phyloP scores from a whole-genome alignment of 441 rosid genomes.

The Syzygium syzygioides region DNA sequence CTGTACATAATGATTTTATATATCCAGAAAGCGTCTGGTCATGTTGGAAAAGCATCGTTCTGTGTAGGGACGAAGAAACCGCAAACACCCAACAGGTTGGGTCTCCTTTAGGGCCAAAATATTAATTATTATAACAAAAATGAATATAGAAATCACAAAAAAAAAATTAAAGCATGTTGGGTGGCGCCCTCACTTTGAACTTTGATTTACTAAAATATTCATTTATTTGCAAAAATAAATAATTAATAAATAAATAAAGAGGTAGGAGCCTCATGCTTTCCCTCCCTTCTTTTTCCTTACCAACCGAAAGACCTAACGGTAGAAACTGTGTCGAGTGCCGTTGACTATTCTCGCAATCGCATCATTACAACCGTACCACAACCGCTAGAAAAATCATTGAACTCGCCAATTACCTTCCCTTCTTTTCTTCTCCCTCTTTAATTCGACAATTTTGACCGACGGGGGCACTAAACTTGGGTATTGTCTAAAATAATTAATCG shows the following conservation, averaged over 20 bases:
- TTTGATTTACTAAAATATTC: background rate
- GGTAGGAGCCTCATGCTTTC: background rate
- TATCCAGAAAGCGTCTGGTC: background rate
- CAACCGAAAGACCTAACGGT: background rate
- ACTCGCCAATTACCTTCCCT: background rate
- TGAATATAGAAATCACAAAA: background rate
- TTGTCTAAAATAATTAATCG: background rate
- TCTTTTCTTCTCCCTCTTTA: background rate
- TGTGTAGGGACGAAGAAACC: background rate
- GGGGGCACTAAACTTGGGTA: background rate
- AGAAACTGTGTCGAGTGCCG: background rate
- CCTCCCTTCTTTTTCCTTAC: background rate
- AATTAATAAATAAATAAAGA: background rate
- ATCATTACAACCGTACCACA: background rate
- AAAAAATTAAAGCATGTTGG: background rate
- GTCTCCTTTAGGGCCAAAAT: background rate
- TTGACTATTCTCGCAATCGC: background rate
- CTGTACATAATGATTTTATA: background rate
- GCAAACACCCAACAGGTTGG: background rate
- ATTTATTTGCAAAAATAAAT: background rate
- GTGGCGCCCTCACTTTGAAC: background rate
- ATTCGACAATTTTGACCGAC: background rate
- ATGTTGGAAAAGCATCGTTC: background rate
- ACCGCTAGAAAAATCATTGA: background rate
- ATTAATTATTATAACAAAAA: background rate